Evolutionary conservation across 495 filamentous ascomycete genomes (phyloP), one percentile per base, ranked within the genome.

Genomic region (Aspergillus haitiensis): DNA sequence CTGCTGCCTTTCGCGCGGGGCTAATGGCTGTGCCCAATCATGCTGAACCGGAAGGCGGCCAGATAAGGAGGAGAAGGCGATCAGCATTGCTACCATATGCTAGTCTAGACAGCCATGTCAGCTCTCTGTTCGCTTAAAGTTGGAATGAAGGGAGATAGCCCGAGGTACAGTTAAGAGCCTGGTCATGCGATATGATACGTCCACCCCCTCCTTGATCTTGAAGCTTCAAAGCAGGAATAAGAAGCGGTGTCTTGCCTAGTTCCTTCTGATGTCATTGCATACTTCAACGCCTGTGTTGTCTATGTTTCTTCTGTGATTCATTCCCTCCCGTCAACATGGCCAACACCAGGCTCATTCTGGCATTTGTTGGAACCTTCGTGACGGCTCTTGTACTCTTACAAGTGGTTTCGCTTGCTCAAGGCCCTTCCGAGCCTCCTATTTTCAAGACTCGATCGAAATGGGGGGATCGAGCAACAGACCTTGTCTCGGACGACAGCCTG

Each of bases 401-500:
- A 48, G 40, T 75, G 47, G 48, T 75, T 16, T 67, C 67, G 1
- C 52, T 70, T 11, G 47, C 67, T 34, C 64, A 55, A 2, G 52
- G 64, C 39, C 53, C 44, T n/a, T 52, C 56, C 11, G 59, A 65
- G 47, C 54, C 63, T 11, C 63, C 53, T 16, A 31, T 9, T 2
- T 46, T 64, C 18, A 35, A 58, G 21, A 50, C 36, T 5, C 47
- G 45, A 15, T 42, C 52, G 12, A 44, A 51, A 52, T 64, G 62
- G 61, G 48, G 55, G 40, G 58, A 62, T 44, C 57, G 71, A 40
- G 61, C 65, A 9, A 66, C 54, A n/a, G 52, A 69, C 5, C 60
- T 60, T 15, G 49, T 58, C 10, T 31, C 59, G 5, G 70, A 75
- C 48, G 63, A 78, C 57, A 72, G 80, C 32, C 76, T 84, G 48